These are phyloP conservation scores for Coemansia nantahalensis DNA, from an alignment of 192 early-diverging fungal species.

Conservation along the genomic window DNA sequence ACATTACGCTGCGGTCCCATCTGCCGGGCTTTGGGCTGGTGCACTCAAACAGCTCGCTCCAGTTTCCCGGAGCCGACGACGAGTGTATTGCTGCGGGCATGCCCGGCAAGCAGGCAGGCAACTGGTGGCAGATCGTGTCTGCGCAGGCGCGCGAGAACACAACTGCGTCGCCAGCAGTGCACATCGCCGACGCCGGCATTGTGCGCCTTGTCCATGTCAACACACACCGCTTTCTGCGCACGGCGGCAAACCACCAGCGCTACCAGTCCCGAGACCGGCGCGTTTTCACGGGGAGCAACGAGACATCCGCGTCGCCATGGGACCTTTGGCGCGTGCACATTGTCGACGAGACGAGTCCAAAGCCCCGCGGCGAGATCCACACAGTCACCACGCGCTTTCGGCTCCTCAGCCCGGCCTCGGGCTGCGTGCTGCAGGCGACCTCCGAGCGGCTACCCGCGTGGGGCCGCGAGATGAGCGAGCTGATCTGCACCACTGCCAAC, in stretches of 20 bases:
- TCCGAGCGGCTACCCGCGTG: constrained; percentile 70
- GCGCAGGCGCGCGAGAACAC: constrained; percentile 7
- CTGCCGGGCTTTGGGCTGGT: constrained; percentile 34
- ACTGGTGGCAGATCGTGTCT: constrained; percentile 34
- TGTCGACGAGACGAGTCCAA: constrained; percentile 38
- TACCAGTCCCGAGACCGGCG: constrained; percentile 17
- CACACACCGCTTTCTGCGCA: constrained; percentile 52
- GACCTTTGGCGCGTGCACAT: constrained; percentile 59
- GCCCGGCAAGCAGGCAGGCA: constrained; percentile 24
- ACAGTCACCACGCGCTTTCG: constrained; percentile 59
- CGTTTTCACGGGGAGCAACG: constrained; percentile 24
- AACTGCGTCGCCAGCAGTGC: constrained; percentile 7
- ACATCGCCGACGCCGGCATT: constrained; percentile 16
- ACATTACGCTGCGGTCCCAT: constrained; percentile 32
- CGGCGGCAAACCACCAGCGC: constrained; percentile 1
- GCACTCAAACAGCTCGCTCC: constrained; percentile 18
- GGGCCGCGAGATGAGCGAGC: constrained; percentile 79
- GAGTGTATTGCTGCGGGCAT: constrained; percentile 23
- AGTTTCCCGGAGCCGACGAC: constrained; percentile 7
- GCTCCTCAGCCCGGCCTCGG: constrained; percentile 66
- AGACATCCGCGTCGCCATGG: constrained; percentile 9
- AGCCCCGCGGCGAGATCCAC: constrained; percentile 42
- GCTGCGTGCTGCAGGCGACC: constrained; percentile 75
- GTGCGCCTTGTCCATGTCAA: constrained; percentile 54
- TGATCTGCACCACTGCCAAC: constrained; percentile 83